Base-by-base conservation (phyloP, 2,329 filamentous ascomycete genomes). In the Colletotrichum higginsianum region DNA sequence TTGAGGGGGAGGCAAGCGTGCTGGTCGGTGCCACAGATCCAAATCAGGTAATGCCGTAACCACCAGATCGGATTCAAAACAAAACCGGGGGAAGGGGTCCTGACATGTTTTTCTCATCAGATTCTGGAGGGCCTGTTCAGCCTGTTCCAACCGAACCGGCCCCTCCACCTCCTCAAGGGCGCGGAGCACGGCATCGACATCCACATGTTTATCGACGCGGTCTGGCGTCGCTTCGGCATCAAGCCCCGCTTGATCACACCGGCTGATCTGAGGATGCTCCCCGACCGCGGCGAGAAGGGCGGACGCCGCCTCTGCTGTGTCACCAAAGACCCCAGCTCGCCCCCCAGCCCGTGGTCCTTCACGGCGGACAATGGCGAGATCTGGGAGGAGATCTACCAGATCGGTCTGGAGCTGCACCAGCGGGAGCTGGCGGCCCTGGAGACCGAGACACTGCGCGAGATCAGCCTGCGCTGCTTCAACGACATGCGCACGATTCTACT, bases 401-500 rank as follows among this genome's bases (percentile, higher is more conserved):
- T 84, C 23, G 81, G 81, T 0, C 73, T 84, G 3, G 82, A 84
- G 75, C 67, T 84, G 23, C 80, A 81, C 47, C 82, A 84, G 52
- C 77, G 77, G 0, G 83, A 85, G 73, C 73, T 84, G 0, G 62
- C 78, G 1, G 76, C 74, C 0, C 40, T 85, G 2, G 74, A 76
- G 0, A 74, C 76, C 0, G 76, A 81, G 21, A 74, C 83, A 7
- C 71, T 83, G 8, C 79, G 78, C 0, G 78, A 84, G 53, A 42
- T 84, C 26, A 78, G 79, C 46, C 74, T 82, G 1, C 76, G 79
- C 11, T 83, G 82, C 62, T 80, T 83, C 65, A 84, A 84, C 52
- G 82, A 84, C 66, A 75, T 84, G 73, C 79, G 82, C 0, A 84
- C 82, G 0, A 75, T 84, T 7, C 73, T 84, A 12, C 72, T 85